These are phyloP conservation scores for Solanum peruvianum DNA, from an alignment of 257 asterid genomes.

Conservation along the genomic window DNA sequence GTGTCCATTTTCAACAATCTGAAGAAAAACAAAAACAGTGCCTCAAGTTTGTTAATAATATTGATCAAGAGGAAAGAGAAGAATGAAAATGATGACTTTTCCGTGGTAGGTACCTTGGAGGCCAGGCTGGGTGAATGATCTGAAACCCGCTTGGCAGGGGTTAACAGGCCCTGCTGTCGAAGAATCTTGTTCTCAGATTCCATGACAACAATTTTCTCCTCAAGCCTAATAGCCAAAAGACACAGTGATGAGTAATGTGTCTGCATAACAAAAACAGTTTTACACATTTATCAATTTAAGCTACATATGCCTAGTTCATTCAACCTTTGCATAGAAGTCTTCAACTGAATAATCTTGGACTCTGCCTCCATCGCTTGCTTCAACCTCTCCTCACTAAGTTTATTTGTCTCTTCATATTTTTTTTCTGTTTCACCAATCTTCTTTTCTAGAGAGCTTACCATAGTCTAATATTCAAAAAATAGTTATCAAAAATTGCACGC, in stretches of 20 bases:
- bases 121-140: constrained; percentile 27
- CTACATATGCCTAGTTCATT: background rate
- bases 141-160: constrained; percentile 48
- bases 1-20: constrained; percentile 82
- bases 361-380: constrained; percentile 92
- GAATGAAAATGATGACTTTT: background rate
- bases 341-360: constrained; percentile 76
- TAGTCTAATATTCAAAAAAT: constrained; percentile 31
- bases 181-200: constrained; percentile 86
- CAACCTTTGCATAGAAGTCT: constrained; percentile 73
- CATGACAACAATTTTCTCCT: constrained; percentile 83
- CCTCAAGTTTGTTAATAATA: constrained; percentile 9
- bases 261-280: background rate
- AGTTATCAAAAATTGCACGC: background rate
- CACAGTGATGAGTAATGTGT: background rate
- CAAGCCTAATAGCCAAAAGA: constrained; percentile 39
- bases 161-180: constrained; percentile 59
- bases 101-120: constrained; percentile 32
- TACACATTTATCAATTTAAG: background rate
- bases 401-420: constrained; percentile 82
- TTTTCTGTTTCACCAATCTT: constrained; percentile 87
- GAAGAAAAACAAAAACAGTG: constrained; percentile 5
- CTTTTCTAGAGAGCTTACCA: constrained; percentile 74
- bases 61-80: background rate
- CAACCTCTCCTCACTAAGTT: constrained; percentile 87